Evolutionary conservation across 352 stramenopile genomes (phyloP), one percentile per base, ranked within the genome.

Genomic region (Globisporangium polare): DNA sequence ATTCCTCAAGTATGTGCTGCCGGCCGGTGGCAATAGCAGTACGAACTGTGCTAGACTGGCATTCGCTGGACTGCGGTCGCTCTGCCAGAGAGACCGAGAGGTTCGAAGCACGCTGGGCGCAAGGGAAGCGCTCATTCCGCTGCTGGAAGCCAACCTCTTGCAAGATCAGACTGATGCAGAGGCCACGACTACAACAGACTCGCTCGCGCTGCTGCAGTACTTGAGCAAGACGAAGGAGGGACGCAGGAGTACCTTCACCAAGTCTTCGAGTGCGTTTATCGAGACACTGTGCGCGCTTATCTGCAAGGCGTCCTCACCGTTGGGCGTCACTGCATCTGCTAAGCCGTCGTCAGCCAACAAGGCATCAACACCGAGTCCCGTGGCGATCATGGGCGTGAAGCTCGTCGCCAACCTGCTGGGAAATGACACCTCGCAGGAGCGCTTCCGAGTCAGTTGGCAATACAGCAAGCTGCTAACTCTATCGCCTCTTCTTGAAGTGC

Each of bases 371-470:
- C 31, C 45, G 20, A 74, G 17, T 26, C 24, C 20, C 2, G 13
- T 66, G 54, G 58, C 68, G 8, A 49, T 70, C 18, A 27, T 61
- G 31, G 71, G 74, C 8, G 54, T 86, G 9, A 88, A 85, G 50
- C 55, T 88, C 2, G 50, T 88, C 4, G 78, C 76, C 0, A 79
- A 87, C 58, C 24, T 87, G 5, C 58, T 88, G 31, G n/a, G n/a
- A n/a, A 71, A 45, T 15, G 72, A 78, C 59, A 53, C 24, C 3
- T 65, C 59, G 0, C 59, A 60, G 1, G 59, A 74, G 15, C 72
- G 65, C 5, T 66, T 68, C 9, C 59, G 33, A 35, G 37, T 71
- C 3, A 4, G 42, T 2, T 88, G 76, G 75, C 49, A 65, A 5
- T 73, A 55, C 24, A 60, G 72, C 12, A 58, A 58, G 29, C 51